Conservation (phyloP, 495 filamentous ascomycete genomes). For the Bombardia bombarda region DNA sequence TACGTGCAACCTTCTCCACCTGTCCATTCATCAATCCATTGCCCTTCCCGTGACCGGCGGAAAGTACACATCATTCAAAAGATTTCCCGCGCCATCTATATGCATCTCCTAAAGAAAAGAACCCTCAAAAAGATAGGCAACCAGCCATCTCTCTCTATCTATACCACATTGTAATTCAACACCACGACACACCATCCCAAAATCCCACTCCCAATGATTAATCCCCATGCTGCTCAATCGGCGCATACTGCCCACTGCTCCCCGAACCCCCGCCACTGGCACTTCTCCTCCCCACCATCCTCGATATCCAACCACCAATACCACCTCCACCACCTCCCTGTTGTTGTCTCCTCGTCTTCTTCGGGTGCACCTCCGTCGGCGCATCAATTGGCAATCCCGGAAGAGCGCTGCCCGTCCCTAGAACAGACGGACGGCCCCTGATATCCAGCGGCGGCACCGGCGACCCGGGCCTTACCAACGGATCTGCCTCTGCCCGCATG, state of each 20-base stretch:
- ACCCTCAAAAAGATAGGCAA: too few relatives aligned
- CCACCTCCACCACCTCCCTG: too few relatives aligned
- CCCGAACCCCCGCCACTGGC: conserved; percentile 15
- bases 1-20: too few relatives aligned
- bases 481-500: conserved; percentile 57
- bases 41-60: too few relatives aligned
- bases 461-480: conserved; percentile 62
- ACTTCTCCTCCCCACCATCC: conserved; percentile 31
- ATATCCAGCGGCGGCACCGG: conserved; percentile 75
- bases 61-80: too few relatives aligned
- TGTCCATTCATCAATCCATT: too few relatives aligned
- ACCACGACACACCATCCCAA: background rate
- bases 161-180: background rate
- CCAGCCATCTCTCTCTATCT: too few relatives aligned
- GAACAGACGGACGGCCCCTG: conserved; percentile 29
- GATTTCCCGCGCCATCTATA: background rate
- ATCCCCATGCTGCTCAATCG: conserved; percentile 35
- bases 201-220: conserved; percentile 11
- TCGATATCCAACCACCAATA: conserved; percentile 41
- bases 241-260: conserved; percentile 29
- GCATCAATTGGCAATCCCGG: conserved; percentile 34
- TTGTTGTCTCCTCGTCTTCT: too few relatives aligned
- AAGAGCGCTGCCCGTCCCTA: conserved; percentile 25
- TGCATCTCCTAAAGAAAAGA: too few relatives aligned
- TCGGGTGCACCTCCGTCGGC: conserved; percentile 24